Evolutionary conservation across 2,329 filamentous ascomycete species (phyloP).

Genomic region (Chaetothyriales sp.): DNA sequence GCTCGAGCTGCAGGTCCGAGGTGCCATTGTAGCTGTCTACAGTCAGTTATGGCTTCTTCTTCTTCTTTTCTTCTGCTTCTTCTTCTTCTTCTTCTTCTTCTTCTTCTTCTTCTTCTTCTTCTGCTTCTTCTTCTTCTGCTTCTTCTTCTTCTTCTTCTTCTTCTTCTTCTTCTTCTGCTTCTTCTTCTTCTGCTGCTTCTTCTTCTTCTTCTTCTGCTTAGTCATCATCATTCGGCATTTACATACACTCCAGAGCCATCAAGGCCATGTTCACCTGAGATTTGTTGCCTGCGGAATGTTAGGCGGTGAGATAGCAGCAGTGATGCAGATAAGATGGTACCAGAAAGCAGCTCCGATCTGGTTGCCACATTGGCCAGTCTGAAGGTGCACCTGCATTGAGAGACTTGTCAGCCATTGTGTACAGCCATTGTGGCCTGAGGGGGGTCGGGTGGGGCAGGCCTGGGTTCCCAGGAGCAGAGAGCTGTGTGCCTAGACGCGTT

Average conservation of each 20-base stretch:
- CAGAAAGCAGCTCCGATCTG: slow-evolving; percentile 99
- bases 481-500: neutral
- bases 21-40: slow-evolving; percentile 76
- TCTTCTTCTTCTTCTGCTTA: too few relatives aligned
- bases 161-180: too few relatives aligned
- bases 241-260: slow-evolving; percentile 92
- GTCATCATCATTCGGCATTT: slow-evolving; percentile 4
- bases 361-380: slow-evolving; percentile 99
- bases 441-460: neutral
- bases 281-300: slow-evolving; percentile 52
- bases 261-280: slow-evolving; percentile 86
- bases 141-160: too few relatives aligned
- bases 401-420: slow-evolving; percentile 43
- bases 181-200: too few relatives aligned
- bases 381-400: slow-evolving; percentile 77
- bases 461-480: neutral
- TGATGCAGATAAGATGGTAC: slow-evolving; percentile 36
- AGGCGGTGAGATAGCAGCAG: slow-evolving; percentile 23
- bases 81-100: too few relatives aligned
- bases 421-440: neutral
- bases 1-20: slow-evolving; percentile 97
- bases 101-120: too few relatives aligned
- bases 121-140: too few relatives aligned
- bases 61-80: too few relatives aligned
- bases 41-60: slow-evolving; percentile 5